Percentiles rank a stretch among this genome's conserved stretches.
Conservation (phyloP, 1,284 basidiomycete species). For the Flammula alnicola region DNA sequence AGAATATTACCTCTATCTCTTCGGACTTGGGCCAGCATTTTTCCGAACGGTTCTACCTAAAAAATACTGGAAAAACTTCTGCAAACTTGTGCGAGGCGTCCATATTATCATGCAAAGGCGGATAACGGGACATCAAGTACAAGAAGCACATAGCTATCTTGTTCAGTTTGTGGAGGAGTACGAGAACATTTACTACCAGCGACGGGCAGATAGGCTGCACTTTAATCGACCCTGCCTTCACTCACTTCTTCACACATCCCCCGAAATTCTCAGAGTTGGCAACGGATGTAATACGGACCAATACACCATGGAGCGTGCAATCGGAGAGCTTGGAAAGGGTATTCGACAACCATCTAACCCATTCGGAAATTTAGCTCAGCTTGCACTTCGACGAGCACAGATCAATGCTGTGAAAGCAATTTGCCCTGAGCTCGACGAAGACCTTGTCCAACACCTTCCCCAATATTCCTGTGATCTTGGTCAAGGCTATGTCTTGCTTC, state of each 20-base stretch:
- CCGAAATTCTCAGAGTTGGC: too few species aligned
- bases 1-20: constrained; percentile 38
- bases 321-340: too few species aligned
- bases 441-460: too few species aligned
- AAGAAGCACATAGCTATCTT: constrained; percentile 24
- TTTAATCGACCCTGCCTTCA: constrained; percentile 29
- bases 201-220: constrained; percentile 33
- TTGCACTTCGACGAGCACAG: background rate
- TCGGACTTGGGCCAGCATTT: constrained; percentile 37
- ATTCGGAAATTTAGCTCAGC: too few species aligned
- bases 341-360: too few species aligned
- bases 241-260: too few species aligned
- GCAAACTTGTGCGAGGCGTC: constrained; percentile 35
- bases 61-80: constrained; percentile 37
- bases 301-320: too few species aligned
- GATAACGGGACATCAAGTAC: constrained; percentile 25
- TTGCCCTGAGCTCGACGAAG: background rate
- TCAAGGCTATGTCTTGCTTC: too few species aligned
- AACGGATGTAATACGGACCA: too few species aligned
- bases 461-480: too few species aligned
- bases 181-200: too few species aligned
- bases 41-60: constrained; percentile 34
- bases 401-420: background rate
- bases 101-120: constrained; percentile 27
- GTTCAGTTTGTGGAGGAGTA: constrained; percentile 34